Conservation (phyloP, 2,329 filamentous ascomycete species). For the Pseudogymnoascus sp. region DNA sequence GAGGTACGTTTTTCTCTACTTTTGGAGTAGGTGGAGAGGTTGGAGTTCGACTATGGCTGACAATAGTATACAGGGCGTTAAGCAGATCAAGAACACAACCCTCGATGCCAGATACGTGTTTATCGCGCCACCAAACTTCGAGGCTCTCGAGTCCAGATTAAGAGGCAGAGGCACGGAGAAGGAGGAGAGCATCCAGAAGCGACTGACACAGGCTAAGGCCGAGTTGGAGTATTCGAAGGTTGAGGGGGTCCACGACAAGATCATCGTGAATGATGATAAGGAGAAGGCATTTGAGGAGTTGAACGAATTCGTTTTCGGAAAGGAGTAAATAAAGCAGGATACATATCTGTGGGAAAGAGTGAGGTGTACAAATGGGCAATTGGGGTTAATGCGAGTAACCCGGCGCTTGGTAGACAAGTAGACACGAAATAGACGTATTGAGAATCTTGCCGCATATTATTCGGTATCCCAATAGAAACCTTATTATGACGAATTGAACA, state of each 20-base stretch:
- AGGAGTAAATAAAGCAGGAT: not conserved
- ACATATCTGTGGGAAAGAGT: not conserved
- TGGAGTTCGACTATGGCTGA: not conserved
- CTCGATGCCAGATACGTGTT: conserved; percentile 78
- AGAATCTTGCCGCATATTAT: not conserved
- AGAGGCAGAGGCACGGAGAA: conserved; percentile 72
- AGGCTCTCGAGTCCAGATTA: conserved; percentile 67
- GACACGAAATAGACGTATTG: not conserved
- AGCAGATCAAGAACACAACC: conserved; percentile 76
- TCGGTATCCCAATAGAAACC: not conserved
- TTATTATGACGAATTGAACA: not conserved
- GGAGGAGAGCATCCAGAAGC: conserved; percentile 63
- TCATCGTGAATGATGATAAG: conserved; percentile 60
- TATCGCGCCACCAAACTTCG: conserved; percentile 70
- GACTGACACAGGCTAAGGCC: conserved; percentile 63
- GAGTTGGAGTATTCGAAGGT: conserved; percentile 69
- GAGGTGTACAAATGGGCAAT: not conserved
- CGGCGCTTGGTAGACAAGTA: not conserved
- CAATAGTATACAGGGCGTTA: conserved; percentile 58
- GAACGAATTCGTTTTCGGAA: conserved; percentile 42
- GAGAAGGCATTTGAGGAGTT: conserved; percentile 50
- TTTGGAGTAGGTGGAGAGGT: not conserved
- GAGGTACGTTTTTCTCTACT: conserved; percentile 48
- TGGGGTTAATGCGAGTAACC: not conserved
- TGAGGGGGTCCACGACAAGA: conserved; percentile 58